A percentile compares a stretch with the other conserved stretches of the same genome.
These are phyloP conservation scores for Helianthus tuberosus DNA, from an alignment of 129 eudicot species.

Conservation along the genomic window DNA sequence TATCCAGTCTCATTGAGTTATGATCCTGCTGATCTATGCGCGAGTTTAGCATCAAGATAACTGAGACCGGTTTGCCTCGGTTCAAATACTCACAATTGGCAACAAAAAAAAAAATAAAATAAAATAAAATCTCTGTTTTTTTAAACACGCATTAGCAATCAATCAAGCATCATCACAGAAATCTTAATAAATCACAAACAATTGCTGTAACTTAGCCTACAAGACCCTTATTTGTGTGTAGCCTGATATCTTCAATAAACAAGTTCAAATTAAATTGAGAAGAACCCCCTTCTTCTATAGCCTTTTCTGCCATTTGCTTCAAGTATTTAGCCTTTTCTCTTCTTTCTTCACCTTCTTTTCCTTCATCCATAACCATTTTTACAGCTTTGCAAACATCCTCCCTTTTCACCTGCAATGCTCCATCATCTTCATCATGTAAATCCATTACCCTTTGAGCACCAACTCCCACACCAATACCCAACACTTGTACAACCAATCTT, in stretches of 20 bases:
- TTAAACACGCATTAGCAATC: neutral
- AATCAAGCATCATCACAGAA: conserved; percentile 13
- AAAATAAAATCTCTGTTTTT: too few relatives aligned
- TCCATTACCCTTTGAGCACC: conserved; percentile 28
- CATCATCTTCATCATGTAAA: conserved; percentile 28
- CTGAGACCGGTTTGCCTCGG: too few relatives aligned
- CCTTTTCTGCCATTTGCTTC: conserved; percentile 32
- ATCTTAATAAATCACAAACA: conserved; percentile 21
- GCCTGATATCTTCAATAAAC: conserved; percentile 36
- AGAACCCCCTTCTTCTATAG: conserved; percentile 38
- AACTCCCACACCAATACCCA: conserved; percentile 33
- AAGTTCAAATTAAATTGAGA: conserved; percentile 25
- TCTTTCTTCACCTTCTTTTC: conserved; percentile 31
- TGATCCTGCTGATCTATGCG: too few relatives aligned
- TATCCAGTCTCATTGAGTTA: too few relatives aligned
- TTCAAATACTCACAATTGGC: too few relatives aligned
- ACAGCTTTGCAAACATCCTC: conserved; percentile 35
- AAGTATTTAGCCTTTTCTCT: conserved; percentile 26
- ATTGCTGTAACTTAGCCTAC: conserved; percentile 24
- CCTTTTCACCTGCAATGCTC: conserved; percentile 26
- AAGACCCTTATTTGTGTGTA: conserved; percentile 29
- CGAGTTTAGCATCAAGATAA: too few relatives aligned
- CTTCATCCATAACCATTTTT: conserved; percentile 29
- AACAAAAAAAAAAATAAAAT: too few relatives aligned
- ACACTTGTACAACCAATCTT: conserved; percentile 32